These are phyloP conservation scores for Theobroma cacao DNA, from an alignment of 345 rosid species.

Conservation along the genomic window DNA sequence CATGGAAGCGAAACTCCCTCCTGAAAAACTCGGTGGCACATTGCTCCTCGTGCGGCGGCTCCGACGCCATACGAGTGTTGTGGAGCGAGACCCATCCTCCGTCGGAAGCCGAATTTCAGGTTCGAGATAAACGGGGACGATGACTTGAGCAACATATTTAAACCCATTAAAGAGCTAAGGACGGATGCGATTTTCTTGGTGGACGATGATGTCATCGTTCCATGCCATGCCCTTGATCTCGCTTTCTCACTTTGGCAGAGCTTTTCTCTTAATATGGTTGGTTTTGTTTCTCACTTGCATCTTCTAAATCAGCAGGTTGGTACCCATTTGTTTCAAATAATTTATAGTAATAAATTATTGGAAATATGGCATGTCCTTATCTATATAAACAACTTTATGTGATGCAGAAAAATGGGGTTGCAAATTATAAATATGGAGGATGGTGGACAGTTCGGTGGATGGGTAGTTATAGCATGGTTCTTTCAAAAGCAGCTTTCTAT, in stretches of 20 bases:
- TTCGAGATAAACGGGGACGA: conserved; percentile 14
- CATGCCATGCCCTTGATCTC: conserved; percentile 27
- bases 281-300: conserved; percentile 31
- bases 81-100: conserved; percentile 24
- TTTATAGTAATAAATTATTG: too few species aligned
- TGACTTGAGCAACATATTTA: conserved; percentile 20
- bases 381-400: too few species aligned
- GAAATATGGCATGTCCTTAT: too few species aligned
- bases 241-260: conserved; percentile 29
- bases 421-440: too few species aligned
- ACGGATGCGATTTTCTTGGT: conserved; percentile 35
- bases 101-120: conserved; percentile 1
- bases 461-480: too few species aligned
- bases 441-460: too few species aligned
- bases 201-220: conserved; percentile 30
- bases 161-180: conserved; percentile 17
- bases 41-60: conserved; percentile 23
- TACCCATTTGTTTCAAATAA: background rate
- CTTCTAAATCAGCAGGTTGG: conserved; percentile 24
- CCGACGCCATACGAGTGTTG: conserved; percentile 13
- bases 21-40: conserved; percentile 25
- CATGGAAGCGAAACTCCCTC: conserved; percentile 22
- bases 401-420: too few species aligned
- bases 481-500: too few species aligned
- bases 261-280: conserved; percentile 31